phyloP scores from a whole-genome alignment of 495 filamentous ascomycete species.

The Amorphotheca resinae region DNA sequence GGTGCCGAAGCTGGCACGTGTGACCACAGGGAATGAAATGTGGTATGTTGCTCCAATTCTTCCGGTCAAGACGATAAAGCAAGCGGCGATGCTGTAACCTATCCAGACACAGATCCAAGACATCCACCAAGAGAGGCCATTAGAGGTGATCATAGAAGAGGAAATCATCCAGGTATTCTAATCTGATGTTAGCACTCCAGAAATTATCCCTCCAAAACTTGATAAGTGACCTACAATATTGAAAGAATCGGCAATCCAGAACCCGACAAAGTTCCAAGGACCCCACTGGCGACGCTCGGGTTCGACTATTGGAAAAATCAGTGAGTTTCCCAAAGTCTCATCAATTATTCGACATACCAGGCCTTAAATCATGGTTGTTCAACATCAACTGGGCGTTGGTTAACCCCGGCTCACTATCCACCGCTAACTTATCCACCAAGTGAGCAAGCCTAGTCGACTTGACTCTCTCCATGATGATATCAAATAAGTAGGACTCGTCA shows the following conservation, averaged over 20 bases:
- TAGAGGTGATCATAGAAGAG: slow-evolving; percentile 63
- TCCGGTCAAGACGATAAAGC: slow-evolving; percentile 66
- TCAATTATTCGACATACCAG: slow-evolving; percentile 34
- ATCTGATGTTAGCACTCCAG: background rate
- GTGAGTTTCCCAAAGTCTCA: background rate
- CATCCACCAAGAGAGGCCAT: slow-evolving; percentile 84
- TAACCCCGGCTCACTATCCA: slow-evolving; percentile 64
- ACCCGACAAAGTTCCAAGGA: slow-evolving; percentile 78
- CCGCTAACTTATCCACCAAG: slow-evolving; percentile 47
- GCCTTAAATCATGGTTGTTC: slow-evolving; percentile 80
- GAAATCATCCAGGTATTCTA: slow-evolving; percentile 94
- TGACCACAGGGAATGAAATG: slow-evolving; percentile 74
- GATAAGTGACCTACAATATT: slow-evolving; percentile 53
- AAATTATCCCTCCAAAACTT: too few relatives aligned
- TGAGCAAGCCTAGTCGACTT: slow-evolving; percentile 13
- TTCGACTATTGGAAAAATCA: slow-evolving; percentile 42
- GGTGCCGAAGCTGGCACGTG: slow-evolving; percentile 67
- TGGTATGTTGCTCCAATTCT: slow-evolving; percentile 85
- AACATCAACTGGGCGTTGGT: slow-evolving; percentile 81
- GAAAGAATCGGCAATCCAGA: slow-evolving; percentile 89
- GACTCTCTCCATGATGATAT: slow-evolving; percentile 21
- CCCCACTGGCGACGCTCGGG: slow-evolving; percentile 77
- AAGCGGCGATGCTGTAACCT: slow-evolving; percentile 65
- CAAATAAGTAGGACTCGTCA: slow-evolving; percentile 16
- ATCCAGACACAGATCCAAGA: slow-evolving; percentile 84